Evolutionary conservation across 148 eudicot genomes (phyloP), one percentile per base, ranked within the genome.

Genomic region (Fagopyrum esculentum): DNA sequence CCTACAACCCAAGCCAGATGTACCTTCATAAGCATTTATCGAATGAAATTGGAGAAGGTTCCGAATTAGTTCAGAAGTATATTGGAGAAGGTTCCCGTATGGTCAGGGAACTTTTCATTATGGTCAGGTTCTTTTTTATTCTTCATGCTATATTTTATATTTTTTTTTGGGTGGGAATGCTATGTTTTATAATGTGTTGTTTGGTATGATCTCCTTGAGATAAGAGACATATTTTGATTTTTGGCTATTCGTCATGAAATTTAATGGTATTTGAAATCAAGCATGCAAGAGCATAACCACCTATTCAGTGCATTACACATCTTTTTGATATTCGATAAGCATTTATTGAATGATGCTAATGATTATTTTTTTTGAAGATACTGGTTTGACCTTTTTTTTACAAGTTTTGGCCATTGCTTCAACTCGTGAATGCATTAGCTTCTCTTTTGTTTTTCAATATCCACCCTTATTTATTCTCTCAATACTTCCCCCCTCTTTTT

Each of bases 21-120:
- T 79, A 93, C 98, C 35, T 93, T 93, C 77, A 90, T 93, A 64
- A 89, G 96, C 86, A 92, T 93, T 77, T 91, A n/a, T n/a, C n/a
- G n/a, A n/a, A n/a, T n/a, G n/a, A n/a, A n/a, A n/a, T n/a, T n/a
- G n/a, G n/a, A n/a, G n/a, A 94, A 77, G 98, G 98, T 9, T 91
- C 98, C 50, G 97, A 93, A 81, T 77, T 91, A 63, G 98, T 93
- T 45, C 98, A 93, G 80, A 90, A 90, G 82, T 90, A 90, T 79
- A 90, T 90, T 80, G 96, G 96, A 57, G 92, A 90, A 77, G 96
- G 96, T 9, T 90, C 96, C 74, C 86, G 92, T 55, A 90, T 90
- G 96, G 92, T 88, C 57, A 88, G 96, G 79, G 92, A 90, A 79
- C 96, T 90, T 63, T 90, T 90, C 66, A 89, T 90, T 9, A 88